Conservation (phyloP, 2,329 filamentous ascomycete genomes). For the Teratosphaeria viscida region DNA sequence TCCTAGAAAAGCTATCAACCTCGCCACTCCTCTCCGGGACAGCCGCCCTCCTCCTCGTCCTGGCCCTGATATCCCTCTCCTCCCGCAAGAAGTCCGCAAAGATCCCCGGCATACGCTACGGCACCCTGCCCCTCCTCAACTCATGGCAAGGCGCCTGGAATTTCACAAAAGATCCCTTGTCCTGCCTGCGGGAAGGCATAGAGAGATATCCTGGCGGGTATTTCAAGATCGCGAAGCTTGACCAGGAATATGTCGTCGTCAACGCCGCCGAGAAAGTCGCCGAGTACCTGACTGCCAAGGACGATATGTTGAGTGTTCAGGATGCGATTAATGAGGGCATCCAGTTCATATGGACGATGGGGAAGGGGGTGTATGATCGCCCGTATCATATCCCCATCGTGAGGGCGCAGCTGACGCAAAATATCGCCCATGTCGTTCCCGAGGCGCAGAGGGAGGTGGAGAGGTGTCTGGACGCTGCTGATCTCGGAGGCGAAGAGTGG, state of each 20-base stretch:
- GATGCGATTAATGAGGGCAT: conserved; percentile 3
- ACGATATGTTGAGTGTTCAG: not conserved
- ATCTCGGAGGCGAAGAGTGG: not conserved
- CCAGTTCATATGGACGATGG: conserved; percentile 4
- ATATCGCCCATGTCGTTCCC: not conserved
- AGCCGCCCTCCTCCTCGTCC: not conserved
- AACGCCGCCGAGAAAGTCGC: not conserved
- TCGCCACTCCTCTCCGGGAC: not conserved
- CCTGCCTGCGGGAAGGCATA: not conserved
- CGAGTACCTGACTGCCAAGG: conserved; percentile 2
- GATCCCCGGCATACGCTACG: not conserved
- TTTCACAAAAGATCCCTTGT: not conserved
- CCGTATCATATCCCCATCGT: conserved; percentile 3
- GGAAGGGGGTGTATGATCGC: not conserved
- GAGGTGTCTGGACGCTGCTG: not conserved
- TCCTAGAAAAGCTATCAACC: not conserved
- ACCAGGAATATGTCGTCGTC: not conserved
- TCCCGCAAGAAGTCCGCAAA: not conserved
- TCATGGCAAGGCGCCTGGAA: not conserved
- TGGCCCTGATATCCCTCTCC: not conserved
- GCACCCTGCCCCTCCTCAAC: not conserved
- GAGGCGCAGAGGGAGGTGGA: not conserved
- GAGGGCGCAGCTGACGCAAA: conserved; percentile 1
- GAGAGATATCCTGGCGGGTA: not conserved
- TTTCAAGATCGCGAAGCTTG: not conserved